Evolutionary conservation across 352 stramenopile species (phyloP), one percentile per base, ranked within the genome.

Genomic region (Pythium guiyangense): DNA sequence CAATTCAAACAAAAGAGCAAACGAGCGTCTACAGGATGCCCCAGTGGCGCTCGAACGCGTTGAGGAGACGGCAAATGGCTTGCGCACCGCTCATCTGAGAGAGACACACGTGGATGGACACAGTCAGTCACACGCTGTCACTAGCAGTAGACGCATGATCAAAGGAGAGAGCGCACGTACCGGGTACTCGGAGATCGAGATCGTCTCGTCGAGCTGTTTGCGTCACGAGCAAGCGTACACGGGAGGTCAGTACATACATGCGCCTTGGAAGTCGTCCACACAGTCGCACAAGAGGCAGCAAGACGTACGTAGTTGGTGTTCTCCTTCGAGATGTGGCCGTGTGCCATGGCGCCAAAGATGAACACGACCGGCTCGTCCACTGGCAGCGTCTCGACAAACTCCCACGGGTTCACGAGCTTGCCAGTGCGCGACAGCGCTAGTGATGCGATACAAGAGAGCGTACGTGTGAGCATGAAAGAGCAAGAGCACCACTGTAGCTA

Each of bases 1-100:
- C 31, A n/a, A 57, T 44, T 27, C 45, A 47, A 51, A 51, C 51
- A 62, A 39, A 29, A 46, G 37, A 51, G 39, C 20, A 25, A 27
- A 39, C 18, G 15, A 39, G 20, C 40, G 62, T 77, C 83, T 95
- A 99, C 73, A 99, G 79, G 72, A 99, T 99, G 47, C 96, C 96
- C 97, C 97, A 99, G 67, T 99, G 90, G 71, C 97, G 82, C 71
- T 99, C 97, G 65, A 99, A 98, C 29, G 90, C 94, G 67, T 97
- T 97, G 49, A 98, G 76, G 47, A 99, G 79, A 62, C 97, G 87
- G 62, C 90, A 97, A 54, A 99, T 97, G 26, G 97, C 97, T 51
- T 98, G 87, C 3, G 97, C 95, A 44, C 96, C 97, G 74, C 93
- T 98, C 63, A 99, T 84, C 74, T 91, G 14, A 25, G 26, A 26